These are phyloP conservation scores for Phytophthora melonis DNA, from an alignment of 352 stramenopile species.

Conservation along the genomic window DNA sequence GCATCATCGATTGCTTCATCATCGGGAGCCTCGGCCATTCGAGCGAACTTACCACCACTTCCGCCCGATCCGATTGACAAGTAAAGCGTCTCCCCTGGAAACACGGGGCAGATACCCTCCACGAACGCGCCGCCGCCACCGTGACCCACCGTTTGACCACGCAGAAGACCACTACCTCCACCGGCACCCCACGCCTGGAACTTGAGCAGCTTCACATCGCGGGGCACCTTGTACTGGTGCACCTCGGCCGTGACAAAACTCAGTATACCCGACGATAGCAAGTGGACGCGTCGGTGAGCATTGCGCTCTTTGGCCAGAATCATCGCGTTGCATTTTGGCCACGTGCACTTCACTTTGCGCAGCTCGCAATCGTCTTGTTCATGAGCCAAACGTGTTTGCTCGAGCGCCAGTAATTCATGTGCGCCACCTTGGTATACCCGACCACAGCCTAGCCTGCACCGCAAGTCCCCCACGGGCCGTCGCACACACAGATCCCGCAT, in stretches of 20 bases:
- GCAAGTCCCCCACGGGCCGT: slow-evolving; percentile 65
- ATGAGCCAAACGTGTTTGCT: slow-evolving; percentile 72
- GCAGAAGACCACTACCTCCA: slow-evolving; percentile 70
- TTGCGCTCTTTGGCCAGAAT: slow-evolving; percentile 73
- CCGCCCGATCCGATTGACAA: slow-evolving; percentile 64
- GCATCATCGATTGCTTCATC: slow-evolving; percentile 26
- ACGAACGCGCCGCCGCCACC: slow-evolving; percentile 78
- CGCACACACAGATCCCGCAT: slow-evolving; percentile 68
- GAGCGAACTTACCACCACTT: slow-evolving; percentile 49
- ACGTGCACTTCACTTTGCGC: slow-evolving; percentile 78
- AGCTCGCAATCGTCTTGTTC: slow-evolving; percentile 75
- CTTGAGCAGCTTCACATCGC: slow-evolving; percentile 70
- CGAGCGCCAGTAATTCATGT: slow-evolving; percentile 67
- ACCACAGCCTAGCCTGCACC: slow-evolving; percentile 69
- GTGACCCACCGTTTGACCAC: slow-evolving; percentile 54
- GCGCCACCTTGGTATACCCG: slow-evolving; percentile 61
- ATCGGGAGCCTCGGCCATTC: slow-evolving; percentile 45
- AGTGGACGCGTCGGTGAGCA: slow-evolving; percentile 61
- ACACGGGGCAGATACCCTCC: slow-evolving; percentile 63
- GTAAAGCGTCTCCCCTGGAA: slow-evolving; percentile 79
- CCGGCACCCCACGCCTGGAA: slow-evolving; percentile 78
- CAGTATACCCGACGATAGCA: slow-evolving; percentile 67
- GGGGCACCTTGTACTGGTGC: slow-evolving; percentile 75
- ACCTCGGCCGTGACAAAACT: slow-evolving; percentile 70
- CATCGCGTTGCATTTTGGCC: slow-evolving; percentile 64